Conservation (phyloP, 179 eudicot genomes). For the Nepenthes alata region DNA sequence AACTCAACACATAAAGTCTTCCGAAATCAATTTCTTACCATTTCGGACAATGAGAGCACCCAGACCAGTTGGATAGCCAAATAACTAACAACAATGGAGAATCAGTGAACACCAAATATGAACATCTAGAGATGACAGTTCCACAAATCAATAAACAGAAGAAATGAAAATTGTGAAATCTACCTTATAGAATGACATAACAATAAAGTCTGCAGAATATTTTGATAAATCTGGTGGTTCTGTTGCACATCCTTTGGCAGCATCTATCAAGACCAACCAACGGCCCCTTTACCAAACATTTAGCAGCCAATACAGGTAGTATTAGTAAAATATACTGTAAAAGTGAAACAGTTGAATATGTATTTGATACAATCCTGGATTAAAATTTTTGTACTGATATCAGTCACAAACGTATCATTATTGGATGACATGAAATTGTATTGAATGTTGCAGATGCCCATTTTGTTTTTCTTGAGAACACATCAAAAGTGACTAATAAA, state of each 20-base stretch:
- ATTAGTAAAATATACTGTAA: neutral
- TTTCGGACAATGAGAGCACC: constrained; percentile 83
- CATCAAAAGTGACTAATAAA: too few relatives aligned
- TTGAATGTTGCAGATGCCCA: too few relatives aligned
- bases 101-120: neutral
- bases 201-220: constrained; percentile 78
- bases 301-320: neutral
- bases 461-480: too few relatives aligned
- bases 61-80: constrained; percentile 96
- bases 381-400: too few relatives aligned
- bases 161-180: neutral
- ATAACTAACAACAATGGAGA: constrained; percentile 30
- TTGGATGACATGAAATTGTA: too few relatives aligned
- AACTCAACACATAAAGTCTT: neutral
- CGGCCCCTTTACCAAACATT: constrained; percentile 32
- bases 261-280: constrained; percentile 90
- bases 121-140: neutral
- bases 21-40: constrained; percentile 41
- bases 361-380: too few relatives aligned
- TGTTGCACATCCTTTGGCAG: constrained; percentile 97
- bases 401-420: too few relatives aligned
- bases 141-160: neutral
- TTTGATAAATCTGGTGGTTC: constrained; percentile 75
- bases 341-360: too few relatives aligned
- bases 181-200: constrained; percentile 88